These are phyloP conservation scores for Zoysia pacifica DNA, from an alignment of 176 grass and related monocot species.

Conservation along the genomic window DNA sequence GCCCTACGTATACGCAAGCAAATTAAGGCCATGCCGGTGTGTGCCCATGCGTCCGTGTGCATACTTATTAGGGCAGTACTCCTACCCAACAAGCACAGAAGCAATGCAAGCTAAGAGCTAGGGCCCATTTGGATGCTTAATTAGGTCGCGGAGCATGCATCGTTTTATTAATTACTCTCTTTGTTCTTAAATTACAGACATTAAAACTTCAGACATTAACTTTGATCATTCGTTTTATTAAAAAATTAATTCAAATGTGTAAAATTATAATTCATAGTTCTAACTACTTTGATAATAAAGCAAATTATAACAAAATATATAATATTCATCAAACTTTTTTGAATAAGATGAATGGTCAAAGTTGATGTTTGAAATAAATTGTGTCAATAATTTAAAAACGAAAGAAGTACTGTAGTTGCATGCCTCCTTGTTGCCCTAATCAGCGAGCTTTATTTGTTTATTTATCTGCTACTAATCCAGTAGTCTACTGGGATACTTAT, in stretches of 20 bases:
- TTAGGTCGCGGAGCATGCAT: constrained; percentile 38
- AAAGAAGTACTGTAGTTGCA: not conserved
- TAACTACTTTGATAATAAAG: no score
- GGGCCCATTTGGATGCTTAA: constrained; percentile 37
- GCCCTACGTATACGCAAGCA: constrained; percentile 17
- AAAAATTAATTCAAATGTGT: no score
- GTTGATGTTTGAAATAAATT: no score
- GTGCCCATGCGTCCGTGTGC: not conserved
- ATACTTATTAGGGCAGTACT: not conserved
- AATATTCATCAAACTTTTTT: no score
- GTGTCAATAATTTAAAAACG: no score
- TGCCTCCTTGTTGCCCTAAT: not conserved
- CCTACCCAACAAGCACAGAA: not conserved
- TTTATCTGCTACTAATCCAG: not conserved
- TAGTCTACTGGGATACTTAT: not conserved
- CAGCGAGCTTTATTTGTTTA: not conserved
- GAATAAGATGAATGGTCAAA: no score
- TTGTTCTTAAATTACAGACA: no score
- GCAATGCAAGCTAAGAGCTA: not conserved
- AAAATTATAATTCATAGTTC: no score
- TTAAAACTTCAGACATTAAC: no score
- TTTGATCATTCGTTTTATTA: no score
- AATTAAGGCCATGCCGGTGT: not conserved
- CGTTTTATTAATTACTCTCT: no score
- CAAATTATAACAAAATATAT: no score